These are phyloP conservation scores for Sparassis latifolia DNA, from an alignment of 1,284 basidiomycete genomes.

Conservation along the genomic window DNA sequence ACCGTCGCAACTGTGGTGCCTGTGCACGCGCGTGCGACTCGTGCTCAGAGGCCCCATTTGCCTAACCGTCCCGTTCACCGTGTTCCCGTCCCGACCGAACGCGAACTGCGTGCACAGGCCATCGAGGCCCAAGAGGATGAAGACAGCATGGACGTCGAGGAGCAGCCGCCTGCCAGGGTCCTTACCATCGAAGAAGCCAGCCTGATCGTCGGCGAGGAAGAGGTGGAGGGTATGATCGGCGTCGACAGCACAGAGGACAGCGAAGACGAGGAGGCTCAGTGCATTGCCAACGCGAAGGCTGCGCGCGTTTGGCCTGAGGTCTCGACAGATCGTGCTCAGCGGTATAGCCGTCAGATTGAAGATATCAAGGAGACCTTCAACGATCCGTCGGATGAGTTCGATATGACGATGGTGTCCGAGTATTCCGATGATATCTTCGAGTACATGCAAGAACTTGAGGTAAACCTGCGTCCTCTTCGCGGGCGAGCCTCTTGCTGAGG, in stretches of 20 bases:
- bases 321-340: constrained; percentile 48
- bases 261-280: constrained; percentile 32
- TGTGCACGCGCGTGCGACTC: constrained; percentile 33
- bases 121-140: constrained; percentile 32
- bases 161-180: constrained; percentile 15
- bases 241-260: constrained; percentile 36
- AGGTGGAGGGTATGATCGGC: constrained; percentile 53
- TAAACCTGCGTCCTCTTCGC: constrained; percentile 28
- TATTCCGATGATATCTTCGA: constrained; percentile 96
- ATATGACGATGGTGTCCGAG: constrained; percentile 97
- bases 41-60: constrained; percentile 20
- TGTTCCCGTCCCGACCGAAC: constrained; percentile 29
- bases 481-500: constrained; percentile 10
- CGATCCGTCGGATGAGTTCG: constrained; percentile 80
- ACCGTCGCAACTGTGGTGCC: constrained; percentile 27
- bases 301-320: constrained; percentile 65
- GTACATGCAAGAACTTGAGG: constrained; percentile 93
- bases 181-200: constrained; percentile 12
- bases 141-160: constrained; percentile 58
- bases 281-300: constrained; percentile 28
- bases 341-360: constrained; percentile 54
- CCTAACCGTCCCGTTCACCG: constrained; percentile 25
- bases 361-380: constrained; percentile 68
- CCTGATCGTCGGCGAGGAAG: constrained; percentile 39
- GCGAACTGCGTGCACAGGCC: constrained; percentile 28